Percentiles rank a stretch among this genome's conserved stretches.
Conservation (phyloP, 2,329 filamentous ascomycete species). For the Cordyceps javanica region DNA sequence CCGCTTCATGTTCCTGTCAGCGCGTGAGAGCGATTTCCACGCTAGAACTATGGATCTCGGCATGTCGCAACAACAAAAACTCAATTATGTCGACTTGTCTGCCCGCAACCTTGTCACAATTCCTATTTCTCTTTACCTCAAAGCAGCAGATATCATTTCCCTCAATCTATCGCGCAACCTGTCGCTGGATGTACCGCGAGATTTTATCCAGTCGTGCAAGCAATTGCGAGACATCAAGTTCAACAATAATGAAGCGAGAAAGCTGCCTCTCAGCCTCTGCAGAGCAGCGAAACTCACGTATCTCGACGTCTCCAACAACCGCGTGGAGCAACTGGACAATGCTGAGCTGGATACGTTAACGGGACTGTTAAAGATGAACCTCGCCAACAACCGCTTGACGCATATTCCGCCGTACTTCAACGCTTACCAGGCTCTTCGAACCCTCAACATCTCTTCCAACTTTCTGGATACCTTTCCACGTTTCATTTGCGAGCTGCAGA, state of each 20-base stretch:
- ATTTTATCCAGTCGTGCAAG: constrained; percentile 91
- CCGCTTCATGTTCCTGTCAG: constrained; percentile 89
- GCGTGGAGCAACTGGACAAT: constrained; percentile 78
- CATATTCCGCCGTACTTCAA: constrained; percentile 76
- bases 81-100: constrained; percentile 88
- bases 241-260: constrained; percentile 86
- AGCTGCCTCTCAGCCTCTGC: constrained; percentile 76
- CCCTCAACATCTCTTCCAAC: constrained; percentile 89
- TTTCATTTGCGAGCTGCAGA: constrained; percentile 76
- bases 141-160: constrained; percentile 86
- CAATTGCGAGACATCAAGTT: constrained; percentile 93
- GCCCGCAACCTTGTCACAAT: constrained; percentile 90
- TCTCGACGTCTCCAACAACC: constrained; percentile 92
- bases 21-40: constrained; percentile 76
- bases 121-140: constrained; percentile 87
- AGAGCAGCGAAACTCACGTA: constrained; percentile 77
- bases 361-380: constrained; percentile 78
- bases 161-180: constrained; percentile 91
- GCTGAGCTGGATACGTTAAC: constrained; percentile 71
- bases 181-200: constrained; percentile 85
- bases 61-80: constrained; percentile 77
- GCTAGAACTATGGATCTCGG: constrained; percentile 66
- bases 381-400: constrained; percentile 87
- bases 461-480: constrained; percentile 78
- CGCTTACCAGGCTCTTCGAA: constrained; percentile 70